Conservation (phyloP, 2,329 filamentous ascomycete genomes). For the Penicillium sp. region DNA sequence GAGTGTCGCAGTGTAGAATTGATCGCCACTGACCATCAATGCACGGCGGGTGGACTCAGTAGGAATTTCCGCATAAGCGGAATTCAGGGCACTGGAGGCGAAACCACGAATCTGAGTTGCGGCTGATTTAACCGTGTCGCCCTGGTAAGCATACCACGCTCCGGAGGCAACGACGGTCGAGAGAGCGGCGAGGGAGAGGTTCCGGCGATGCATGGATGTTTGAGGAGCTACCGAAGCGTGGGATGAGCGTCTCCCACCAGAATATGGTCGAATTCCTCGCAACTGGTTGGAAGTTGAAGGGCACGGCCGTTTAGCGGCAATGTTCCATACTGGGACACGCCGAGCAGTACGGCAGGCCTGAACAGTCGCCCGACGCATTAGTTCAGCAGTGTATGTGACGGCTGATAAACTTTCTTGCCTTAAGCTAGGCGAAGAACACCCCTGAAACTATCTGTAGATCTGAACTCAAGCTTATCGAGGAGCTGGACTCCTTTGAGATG, state of each 20-base stretch:
- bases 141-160: slow-evolving; percentile 51
- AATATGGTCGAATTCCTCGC: slow-evolving; percentile 37
- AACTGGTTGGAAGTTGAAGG: slow-evolving; percentile 40
- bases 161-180: slow-evolving; percentile 50
- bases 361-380: slow-evolving; percentile 51
- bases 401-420: slow-evolving; percentile 1
- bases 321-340: slow-evolving; percentile 46
- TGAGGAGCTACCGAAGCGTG: slow-evolving; percentile 39
- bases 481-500: slow-evolving; percentile 13
- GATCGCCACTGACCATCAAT: slow-evolving; percentile 83
- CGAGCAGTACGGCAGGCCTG: slow-evolving; percentile 50
- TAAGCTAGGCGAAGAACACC: slow-evolving; percentile 5
- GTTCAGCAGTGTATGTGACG: slow-evolving; percentile 17
- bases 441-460: slow-evolving; percentile 6
- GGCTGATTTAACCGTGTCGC: slow-evolving; percentile 31
- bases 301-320: slow-evolving; percentile 38
- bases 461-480: slow-evolving; percentile 15
- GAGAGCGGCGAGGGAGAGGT: slow-evolving; percentile 49
- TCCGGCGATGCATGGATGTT: slow-evolving; percentile 51
- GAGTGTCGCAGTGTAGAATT: slow-evolving; percentile 84
- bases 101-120: slow-evolving; percentile 26
- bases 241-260: slow-evolving; percentile 36
- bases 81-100: slow-evolving; percentile 25
- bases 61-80: slow-evolving; percentile 39
- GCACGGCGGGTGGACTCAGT: slow-evolving; percentile 63